Conservation (phyloP, 768 basidiomycete species). For the Leccinellum albellum region DNA sequence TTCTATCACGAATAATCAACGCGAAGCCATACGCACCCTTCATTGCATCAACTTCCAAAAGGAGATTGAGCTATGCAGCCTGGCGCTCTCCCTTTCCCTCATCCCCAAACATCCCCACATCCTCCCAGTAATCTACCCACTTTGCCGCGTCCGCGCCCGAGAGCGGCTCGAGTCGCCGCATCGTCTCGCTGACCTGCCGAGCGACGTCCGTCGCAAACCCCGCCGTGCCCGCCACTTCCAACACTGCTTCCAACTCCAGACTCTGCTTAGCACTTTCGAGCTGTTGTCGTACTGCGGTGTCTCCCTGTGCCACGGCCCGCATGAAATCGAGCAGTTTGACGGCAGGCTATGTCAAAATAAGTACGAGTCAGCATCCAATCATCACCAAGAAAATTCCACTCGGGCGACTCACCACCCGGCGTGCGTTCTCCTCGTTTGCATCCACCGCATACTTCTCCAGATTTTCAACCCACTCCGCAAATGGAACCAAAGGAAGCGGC, state of each 20-base stretch:
- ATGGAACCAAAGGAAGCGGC: slow-evolving; percentile 31
- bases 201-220: background rate
- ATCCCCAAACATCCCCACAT: background rate
- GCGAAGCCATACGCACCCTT: background rate
- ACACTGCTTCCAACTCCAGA: background rate
- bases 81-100: background rate
- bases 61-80: background rate
- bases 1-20: too few relatives aligned
- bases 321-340: background rate
- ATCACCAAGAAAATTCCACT: background rate
- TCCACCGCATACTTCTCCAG: background rate
- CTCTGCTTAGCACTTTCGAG: background rate
- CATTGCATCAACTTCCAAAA: background rate
- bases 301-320: background rate
- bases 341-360: background rate
- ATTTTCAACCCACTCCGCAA: slow-evolving; percentile 28
- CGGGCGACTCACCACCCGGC: background rate
- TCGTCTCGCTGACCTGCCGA: background rate
- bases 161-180: background rate
- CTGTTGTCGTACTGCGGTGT: background rate
- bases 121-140: background rate
- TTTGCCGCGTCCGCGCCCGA: background rate
- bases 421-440: background rate
- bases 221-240: background rate
- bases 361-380: background rate